Conservation (phyloP, 805 yeast species). For the Yamadazyma kitorensis region DNA sequence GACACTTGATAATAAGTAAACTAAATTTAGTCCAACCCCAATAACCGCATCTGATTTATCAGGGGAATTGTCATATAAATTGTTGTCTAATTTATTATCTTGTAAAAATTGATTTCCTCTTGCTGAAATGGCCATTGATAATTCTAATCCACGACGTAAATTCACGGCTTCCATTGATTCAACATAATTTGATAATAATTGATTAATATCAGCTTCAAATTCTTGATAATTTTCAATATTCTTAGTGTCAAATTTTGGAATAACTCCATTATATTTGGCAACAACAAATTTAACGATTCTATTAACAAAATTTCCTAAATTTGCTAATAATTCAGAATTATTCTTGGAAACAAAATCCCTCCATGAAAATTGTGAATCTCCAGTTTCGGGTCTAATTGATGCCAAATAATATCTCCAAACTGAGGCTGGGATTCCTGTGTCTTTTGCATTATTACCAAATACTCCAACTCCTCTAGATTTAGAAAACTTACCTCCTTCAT, state of each 20-base stretch:
- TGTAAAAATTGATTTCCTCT: slow-evolving; percentile 95
- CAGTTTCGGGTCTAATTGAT: slow-evolving; percentile 88
- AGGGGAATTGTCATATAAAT: slow-evolving; percentile 71
- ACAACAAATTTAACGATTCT: slow-evolving; percentile 85
- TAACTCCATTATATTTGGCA: slow-evolving; percentile 88
- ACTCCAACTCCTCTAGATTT: slow-evolving; percentile 98
- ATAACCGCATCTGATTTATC: slow-evolving; percentile 87
- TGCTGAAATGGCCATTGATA: slow-evolving; percentile 86
- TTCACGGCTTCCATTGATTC: slow-evolving; percentile 74
- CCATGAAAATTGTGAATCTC: slow-evolving; percentile 98
- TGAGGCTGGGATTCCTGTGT: slow-evolving; percentile 83
- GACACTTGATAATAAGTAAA: slow-evolving; percentile 80
- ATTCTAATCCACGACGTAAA: slow-evolving; percentile 85
- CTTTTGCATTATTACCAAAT: slow-evolving; percentile 96
- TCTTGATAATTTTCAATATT: slow-evolving; percentile 46
- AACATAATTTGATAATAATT: slow-evolving; percentile 58
- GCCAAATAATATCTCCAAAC: slow-evolving; percentile 98
- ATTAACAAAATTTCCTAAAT: slow-evolving; percentile 95
- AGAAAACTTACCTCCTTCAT: slow-evolving; percentile 97
- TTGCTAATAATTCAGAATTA: slow-evolving; percentile 90
- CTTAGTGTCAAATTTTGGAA: slow-evolving; percentile 61
- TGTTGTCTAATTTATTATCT: slow-evolving; percentile 92
- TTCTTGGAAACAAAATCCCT: slow-evolving; percentile 90
- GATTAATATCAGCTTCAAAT: slow-evolving; percentile 57
- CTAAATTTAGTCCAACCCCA: slow-evolving; percentile 84